Evolutionary conservation across 345 rosid species (phyloP).

Genomic region (Eucalyptus regnans): DNA sequence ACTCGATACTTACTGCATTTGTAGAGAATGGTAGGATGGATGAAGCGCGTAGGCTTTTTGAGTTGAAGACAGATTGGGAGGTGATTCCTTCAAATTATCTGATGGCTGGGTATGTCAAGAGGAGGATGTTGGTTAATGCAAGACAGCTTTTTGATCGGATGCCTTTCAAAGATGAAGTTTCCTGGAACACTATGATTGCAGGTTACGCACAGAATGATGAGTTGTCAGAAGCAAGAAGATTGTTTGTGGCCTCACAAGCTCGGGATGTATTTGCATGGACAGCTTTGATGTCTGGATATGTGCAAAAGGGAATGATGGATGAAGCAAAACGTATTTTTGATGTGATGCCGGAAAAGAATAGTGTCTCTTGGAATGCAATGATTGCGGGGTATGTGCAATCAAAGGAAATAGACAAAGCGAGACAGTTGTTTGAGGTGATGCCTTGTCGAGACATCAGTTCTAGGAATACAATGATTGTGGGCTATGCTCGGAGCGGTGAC

Average conservation of each 20-base stretch:
- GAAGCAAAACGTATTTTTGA: neutral
- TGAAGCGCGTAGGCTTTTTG: neutral
- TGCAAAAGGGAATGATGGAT: constrained; percentile 7
- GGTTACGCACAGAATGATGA: constrained; percentile 4
- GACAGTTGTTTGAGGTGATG: constrained; percentile 16
- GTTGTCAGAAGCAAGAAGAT: neutral
- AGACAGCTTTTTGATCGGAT: constrained; percentile 1
- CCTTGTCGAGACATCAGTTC: constrained; percentile 9
- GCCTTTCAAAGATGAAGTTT: constrained; percentile 1
- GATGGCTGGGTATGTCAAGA: constrained; percentile 5
- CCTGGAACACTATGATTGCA: constrained; percentile 5
- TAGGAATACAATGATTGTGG: constrained; percentile 20
- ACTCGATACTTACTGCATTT: constrained; percentile 1
- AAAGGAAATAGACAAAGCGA: neutral
- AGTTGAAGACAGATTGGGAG: constrained; percentile 2
- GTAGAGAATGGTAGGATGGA: constrained; percentile 2
- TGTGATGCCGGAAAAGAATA: constrained; percentile 1
- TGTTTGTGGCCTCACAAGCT: constrained; percentile 1
- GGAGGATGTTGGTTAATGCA: neutral
- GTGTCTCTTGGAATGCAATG: constrained; percentile 11
- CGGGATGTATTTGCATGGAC: constrained; percentile 11
- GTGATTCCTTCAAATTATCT: constrained; percentile 3
- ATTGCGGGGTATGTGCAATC: constrained; percentile 3
- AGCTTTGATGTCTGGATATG: constrained; percentile 4
- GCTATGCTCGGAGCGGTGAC: constrained; percentile 10